These are phyloP conservation scores for Paraphaeosphaeria minitans DNA, from an alignment of 2,329 filamentous ascomycete genomes.

Conservation along the genomic window DNA sequence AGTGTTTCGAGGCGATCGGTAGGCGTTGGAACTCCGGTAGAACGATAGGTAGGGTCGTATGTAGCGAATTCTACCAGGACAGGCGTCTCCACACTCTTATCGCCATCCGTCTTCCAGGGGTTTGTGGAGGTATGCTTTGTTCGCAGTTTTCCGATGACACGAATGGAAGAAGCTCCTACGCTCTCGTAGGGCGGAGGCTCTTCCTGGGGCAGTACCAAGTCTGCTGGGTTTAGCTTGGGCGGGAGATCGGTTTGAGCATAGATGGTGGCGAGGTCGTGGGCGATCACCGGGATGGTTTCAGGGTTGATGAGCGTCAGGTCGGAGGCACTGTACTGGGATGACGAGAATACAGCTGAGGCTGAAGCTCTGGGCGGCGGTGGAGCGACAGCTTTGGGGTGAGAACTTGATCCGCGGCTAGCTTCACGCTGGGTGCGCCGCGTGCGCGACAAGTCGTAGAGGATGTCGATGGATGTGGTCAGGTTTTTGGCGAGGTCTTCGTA, in stretches of 20 bases:
- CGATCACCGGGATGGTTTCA: constrained; percentile 34
- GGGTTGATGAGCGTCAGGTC: constrained; percentile 53
- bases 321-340: constrained; percentile 47
- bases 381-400: constrained; percentile 13
- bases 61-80: constrained; percentile 73
- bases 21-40: constrained; percentile 54
- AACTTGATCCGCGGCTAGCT: constrained; percentile 21
- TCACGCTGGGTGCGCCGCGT: constrained; percentile 58
- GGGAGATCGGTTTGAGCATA: constrained; percentile 42
- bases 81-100: constrained; percentile 52
- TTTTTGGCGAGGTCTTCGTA: constrained; percentile 78
- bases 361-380: constrained; percentile 5
- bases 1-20: constrained; percentile 52
- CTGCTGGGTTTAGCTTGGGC: constrained; percentile 50
- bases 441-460: constrained; percentile 75
- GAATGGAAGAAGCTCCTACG: constrained; percentile 51
- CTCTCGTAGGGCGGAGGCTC: constrained; percentile 57
- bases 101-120: constrained; percentile 46
- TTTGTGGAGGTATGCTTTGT: constrained; percentile 43
- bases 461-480: constrained; percentile 78
- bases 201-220: constrained; percentile 53
- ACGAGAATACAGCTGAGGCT: constrained; percentile 31
- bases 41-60: constrained; percentile 54
- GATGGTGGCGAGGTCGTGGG: constrained; percentile 19
- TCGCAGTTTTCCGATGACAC: constrained; percentile 53